phyloP scores from a whole-genome alignment of 208 protist species.

The Acanthamoeba triangularis region DNA sequence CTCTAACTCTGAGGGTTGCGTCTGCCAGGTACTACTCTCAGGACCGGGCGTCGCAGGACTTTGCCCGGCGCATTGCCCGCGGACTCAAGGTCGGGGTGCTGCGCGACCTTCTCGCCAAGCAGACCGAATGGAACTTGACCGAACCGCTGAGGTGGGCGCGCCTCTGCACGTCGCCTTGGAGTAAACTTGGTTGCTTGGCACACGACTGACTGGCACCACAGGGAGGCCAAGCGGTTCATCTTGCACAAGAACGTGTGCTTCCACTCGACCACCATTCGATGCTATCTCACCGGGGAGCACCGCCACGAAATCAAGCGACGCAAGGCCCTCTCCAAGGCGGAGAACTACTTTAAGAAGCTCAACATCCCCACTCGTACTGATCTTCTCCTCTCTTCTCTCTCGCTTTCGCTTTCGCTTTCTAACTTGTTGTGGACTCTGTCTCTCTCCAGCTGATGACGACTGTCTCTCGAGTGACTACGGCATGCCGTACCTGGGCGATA shows the following conservation, averaged over 20 bases:
- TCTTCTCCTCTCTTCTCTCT: not conserved
- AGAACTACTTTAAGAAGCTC: conserved; percentile 14
- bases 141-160: not conserved
- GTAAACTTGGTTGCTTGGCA: too few species aligned
- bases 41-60: not conserved
- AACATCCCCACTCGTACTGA: not conserved
- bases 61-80: not conserved
- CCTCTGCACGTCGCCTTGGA: too few species aligned
- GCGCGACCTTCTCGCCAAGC: not conserved
- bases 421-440: too few species aligned
- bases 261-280: not conserved
- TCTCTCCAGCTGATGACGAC: too few species aligned
- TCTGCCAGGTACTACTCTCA: not conserved
- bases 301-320: not conserved
- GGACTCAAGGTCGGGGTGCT: not conserved
- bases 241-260: conserved; percentile 6
- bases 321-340: not conserved
- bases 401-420: too few species aligned
- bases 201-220: too few species aligned
- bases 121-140: not conserved
- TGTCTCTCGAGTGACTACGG: too few species aligned
- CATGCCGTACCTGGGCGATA: too few species aligned
- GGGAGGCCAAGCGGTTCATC: conserved; percentile 10
- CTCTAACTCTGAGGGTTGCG: too few species aligned
- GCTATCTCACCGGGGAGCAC: not conserved